Conservation (phyloP, 345 rosid species). For the Citrus australasica region DNA sequence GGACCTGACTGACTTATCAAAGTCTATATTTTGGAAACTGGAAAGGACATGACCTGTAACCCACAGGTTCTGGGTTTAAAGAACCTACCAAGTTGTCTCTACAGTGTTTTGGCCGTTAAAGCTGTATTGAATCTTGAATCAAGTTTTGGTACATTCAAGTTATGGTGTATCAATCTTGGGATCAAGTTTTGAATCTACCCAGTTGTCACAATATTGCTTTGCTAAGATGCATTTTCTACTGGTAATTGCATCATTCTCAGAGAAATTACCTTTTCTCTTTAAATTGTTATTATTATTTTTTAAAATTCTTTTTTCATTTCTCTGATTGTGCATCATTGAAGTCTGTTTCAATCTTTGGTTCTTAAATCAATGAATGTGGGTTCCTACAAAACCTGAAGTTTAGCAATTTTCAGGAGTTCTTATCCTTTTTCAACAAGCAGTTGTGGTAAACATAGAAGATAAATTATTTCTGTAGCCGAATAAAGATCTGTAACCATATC, state of each 20-base stretch:
- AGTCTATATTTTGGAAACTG: not conserved
- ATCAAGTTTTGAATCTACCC: conserved; percentile 7
- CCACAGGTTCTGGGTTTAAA: not conserved
- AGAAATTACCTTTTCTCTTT: not conserved
- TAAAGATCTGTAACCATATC: not conserved
- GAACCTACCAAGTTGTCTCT: not conserved
- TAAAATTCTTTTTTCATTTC: not conserved
- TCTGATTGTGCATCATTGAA: not conserved
- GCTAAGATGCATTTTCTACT: not conserved
- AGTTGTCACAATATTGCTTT: not conserved
- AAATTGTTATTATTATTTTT: not conserved
- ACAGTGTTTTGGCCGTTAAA: not conserved
- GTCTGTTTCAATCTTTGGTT: not conserved
- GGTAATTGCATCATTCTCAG: not conserved
- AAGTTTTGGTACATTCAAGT: not conserved
- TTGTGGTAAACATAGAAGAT: not conserved
- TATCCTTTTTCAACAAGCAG: not conserved
- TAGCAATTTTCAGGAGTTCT: not conserved
- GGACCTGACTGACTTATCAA: not conserved
- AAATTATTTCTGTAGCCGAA: not conserved
- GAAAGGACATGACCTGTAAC: not conserved
- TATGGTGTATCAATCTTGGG: not conserved
- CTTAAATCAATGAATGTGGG: not conserved
- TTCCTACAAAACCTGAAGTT: conserved; percentile 1
- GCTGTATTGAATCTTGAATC: not conserved